phyloP scores from a whole-genome alignment of 1,284 basidiomycete species.

The Trichosporon ovoides region DNA sequence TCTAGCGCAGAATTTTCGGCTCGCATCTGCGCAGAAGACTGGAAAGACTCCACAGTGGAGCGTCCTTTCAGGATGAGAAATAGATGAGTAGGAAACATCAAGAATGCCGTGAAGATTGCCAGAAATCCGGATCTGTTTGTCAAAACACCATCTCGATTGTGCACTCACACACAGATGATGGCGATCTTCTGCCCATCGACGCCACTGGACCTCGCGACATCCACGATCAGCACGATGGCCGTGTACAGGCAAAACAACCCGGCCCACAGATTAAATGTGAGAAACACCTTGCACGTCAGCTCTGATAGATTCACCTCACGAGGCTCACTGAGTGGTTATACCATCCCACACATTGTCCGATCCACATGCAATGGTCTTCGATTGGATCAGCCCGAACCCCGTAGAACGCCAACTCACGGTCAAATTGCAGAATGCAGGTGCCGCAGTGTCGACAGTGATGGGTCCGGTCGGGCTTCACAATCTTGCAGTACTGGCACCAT shows the following conservation, averaged over 20 bases:
- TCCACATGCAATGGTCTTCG: constrained; percentile 44
- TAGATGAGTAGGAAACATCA: constrained; percentile 39
- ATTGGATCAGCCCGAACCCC: not conserved
- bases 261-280: constrained; percentile 45
- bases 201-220: constrained; percentile 14
- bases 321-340: constrained; percentile 42
- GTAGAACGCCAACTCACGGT: constrained; percentile 31
- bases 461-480: constrained; percentile 45
- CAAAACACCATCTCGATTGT: not conserved
- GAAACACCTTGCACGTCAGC: constrained; percentile 35
- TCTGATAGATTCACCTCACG: not conserved
- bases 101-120: constrained; percentile 33
- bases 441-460: constrained; percentile 50
- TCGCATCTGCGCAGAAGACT: constrained; percentile 34
- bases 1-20: constrained; percentile 34
- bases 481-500: constrained; percentile 44
- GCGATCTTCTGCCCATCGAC: constrained; percentile 44
- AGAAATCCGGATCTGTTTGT: constrained; percentile 37
- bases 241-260: constrained; percentile 38
- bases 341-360: constrained; percentile 48
- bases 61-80: constrained; percentile 33
- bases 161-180: constrained; percentile 37
- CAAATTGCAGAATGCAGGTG: constrained; percentile 43
- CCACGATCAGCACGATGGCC: constrained; percentile 30
- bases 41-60: constrained; percentile 44